Conservation (phyloP, 768 basidiomycete genomes). For the Xanthoconium stramineum region DNA sequence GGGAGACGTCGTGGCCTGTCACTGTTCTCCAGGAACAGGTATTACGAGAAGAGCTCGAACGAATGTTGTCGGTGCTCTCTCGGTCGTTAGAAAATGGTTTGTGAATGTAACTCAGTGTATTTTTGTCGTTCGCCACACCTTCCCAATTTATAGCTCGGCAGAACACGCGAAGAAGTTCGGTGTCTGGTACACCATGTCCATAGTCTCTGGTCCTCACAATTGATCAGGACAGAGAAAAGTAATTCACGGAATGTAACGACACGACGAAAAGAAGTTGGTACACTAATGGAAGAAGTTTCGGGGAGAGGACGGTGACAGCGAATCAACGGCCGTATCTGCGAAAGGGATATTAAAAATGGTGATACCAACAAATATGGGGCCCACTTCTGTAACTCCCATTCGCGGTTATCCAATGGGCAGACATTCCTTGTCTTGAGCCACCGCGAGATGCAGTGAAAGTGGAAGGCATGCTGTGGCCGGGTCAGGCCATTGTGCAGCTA, state of each 20-base stretch:
- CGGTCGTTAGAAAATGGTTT: background rate
- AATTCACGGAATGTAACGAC: background rate
- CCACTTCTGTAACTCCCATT: constrained; percentile 96
- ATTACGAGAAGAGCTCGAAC: constrained; percentile 16
- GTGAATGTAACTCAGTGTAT: background rate
- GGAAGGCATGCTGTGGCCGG: constrained; percentile 83
- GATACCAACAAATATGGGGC: constrained; percentile 28
- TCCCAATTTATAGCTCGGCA: no score
- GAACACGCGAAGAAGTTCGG: no score
- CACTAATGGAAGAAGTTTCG: constrained; percentile 6
- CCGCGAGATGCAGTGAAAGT: constrained; percentile 98
- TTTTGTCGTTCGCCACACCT: no score
- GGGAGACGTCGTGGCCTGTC: constrained; percentile 24
- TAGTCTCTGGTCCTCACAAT: background rate
- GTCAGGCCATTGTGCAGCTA: background rate
- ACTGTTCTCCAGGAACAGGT: constrained; percentile 13
- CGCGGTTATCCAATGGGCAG: constrained; percentile 91
- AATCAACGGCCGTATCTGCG: constrained; percentile 42
- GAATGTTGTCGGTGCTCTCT: constrained; percentile 13
- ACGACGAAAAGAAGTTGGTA: constrained; percentile 5
- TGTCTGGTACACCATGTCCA: no score
- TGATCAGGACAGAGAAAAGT: background rate
- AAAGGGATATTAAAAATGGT: background rate
- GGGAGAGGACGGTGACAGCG: background rate
- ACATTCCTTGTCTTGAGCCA: constrained; percentile 99